A percentile compares a stretch with the other conserved stretches of the same genome.
These are phyloP conservation scores for Tinospora cordifolia DNA, from an alignment of 164 flowering plant genomes.

Conservation along the genomic window DNA sequence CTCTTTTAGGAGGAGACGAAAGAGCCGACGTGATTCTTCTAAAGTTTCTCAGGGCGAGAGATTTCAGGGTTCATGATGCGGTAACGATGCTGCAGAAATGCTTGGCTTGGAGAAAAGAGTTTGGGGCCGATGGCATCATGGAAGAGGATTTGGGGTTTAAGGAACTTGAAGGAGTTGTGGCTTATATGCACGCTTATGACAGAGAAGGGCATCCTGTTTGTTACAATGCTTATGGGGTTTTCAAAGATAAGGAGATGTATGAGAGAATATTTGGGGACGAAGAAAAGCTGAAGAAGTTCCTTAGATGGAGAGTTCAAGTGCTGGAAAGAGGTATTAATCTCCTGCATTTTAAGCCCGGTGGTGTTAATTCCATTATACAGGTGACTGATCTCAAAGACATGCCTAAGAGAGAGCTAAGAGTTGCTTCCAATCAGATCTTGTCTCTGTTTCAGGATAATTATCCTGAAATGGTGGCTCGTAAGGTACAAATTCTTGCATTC, in stretches of 20 bases:
- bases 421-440: conserved; percentile 74
- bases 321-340: conserved; percentile 70
- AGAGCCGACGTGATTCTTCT: conserved; percentile 68
- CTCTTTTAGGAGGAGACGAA: conserved; percentile 47
- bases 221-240: conserved; percentile 88
- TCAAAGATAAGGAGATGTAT: conserved; percentile 77
- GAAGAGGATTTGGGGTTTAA: conserved; percentile 81
- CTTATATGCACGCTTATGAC: conserved; percentile 71
- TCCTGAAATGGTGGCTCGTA: conserved; percentile 93
- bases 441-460: conserved; percentile 93
- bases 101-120: conserved; percentile 67
- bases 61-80: conserved; percentile 57
- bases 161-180: conserved; percentile 76
- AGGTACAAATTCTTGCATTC: conserved; percentile 35
- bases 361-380: conserved; percentile 79
- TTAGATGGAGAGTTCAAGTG: conserved; percentile 96
- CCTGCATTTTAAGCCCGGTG: conserved; percentile 84
- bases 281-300: conserved; percentile 65
- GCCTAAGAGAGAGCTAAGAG: conserved; percentile 95
- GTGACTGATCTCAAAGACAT: conserved; percentile 91
- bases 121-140: conserved; percentile 48
- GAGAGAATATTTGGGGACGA: conserved; percentile 84
- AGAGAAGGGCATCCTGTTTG: conserved; percentile 85
- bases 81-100: conserved; percentile 57
- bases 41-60: conserved; percentile 86